Evolutionary conservation across 495 filamentous ascomycete genomes (phyloP).

Genomic region (Podospora bellae-mahoneyi): DNA sequence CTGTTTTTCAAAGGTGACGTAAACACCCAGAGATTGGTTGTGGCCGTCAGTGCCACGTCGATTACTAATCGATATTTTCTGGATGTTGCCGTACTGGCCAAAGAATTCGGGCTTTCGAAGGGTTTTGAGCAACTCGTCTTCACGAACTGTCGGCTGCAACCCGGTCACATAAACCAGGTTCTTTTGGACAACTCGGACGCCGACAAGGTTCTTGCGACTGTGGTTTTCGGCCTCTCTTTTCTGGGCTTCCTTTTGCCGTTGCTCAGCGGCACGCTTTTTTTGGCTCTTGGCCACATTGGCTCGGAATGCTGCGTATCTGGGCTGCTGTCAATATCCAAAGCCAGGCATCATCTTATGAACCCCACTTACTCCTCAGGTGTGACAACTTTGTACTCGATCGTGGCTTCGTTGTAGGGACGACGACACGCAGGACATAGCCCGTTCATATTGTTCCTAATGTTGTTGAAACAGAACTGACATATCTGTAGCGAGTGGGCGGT

Average conservation of each 20-base stretch:
- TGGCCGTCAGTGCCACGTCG: constrained; percentile 68
- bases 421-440: constrained; percentile 94
- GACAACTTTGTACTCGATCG: constrained; percentile 91
- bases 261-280: constrained; percentile 78
- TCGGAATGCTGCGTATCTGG: constrained; percentile 62
- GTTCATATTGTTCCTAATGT: constrained; percentile 94
- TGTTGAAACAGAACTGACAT: constrained; percentile 99
- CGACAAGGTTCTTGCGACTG: constrained; percentile 90
- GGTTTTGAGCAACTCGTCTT: constrained; percentile 85
- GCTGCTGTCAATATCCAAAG: constrained; percentile 26
- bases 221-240: constrained; percentile 93
- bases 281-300: constrained; percentile 85
- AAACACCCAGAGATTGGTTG: constrained; percentile 84
- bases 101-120: constrained; percentile 89
- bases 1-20: constrained; percentile 90
- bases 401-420: constrained; percentile 90
- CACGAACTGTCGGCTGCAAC: constrained; percentile 81
- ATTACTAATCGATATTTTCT: constrained; percentile 98
- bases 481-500: constrained; percentile 55
- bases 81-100: constrained; percentile 96
- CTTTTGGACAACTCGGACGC: constrained; percentile 93
- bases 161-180: constrained; percentile 98
- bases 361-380: constrained; percentile 79
- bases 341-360: background rate
- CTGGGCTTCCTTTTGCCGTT: constrained; percentile 89